phyloP scores from a whole-genome alignment of 169 alveolate genomes.

The Plasmodium yoelii region DNA sequence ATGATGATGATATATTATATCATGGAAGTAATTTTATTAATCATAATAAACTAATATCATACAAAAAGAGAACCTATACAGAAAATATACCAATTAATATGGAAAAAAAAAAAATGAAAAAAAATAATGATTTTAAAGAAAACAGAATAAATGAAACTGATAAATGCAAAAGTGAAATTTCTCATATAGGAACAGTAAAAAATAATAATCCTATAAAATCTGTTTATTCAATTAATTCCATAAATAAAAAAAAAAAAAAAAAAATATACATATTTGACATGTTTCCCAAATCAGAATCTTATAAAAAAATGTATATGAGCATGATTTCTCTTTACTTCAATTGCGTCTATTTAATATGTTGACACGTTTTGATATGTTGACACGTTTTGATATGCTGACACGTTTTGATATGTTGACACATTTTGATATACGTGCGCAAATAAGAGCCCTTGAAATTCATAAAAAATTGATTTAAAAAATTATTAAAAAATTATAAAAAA shows the following conservation, averaged over 20 bases:
- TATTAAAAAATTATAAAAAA: background rate
- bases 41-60: background rate
- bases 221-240: background rate
- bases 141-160: background rate
- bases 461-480: background rate
- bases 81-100: background rate
- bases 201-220: background rate
- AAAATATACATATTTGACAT: conserved; percentile 49
- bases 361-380: no score
- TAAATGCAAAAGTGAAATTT: background rate
- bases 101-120: background rate
- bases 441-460: background rate
- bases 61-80: background rate
- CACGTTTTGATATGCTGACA: no score
- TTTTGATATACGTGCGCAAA: no score
- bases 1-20: background rate
- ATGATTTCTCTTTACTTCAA: conserved; percentile 25
- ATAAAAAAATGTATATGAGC: conserved; percentile 41
- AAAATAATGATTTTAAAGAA: background rate
- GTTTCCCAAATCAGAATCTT: conserved; percentile 25
- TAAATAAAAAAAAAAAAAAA: conserved; percentile 8
- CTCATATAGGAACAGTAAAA: background rate
- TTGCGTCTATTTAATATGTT: conserved; percentile 23
- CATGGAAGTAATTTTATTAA: background rate
- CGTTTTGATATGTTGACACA: no score